Conservation (phyloP, 2,329 filamentous ascomycete species). For the Byssothecium circinans region DNA sequence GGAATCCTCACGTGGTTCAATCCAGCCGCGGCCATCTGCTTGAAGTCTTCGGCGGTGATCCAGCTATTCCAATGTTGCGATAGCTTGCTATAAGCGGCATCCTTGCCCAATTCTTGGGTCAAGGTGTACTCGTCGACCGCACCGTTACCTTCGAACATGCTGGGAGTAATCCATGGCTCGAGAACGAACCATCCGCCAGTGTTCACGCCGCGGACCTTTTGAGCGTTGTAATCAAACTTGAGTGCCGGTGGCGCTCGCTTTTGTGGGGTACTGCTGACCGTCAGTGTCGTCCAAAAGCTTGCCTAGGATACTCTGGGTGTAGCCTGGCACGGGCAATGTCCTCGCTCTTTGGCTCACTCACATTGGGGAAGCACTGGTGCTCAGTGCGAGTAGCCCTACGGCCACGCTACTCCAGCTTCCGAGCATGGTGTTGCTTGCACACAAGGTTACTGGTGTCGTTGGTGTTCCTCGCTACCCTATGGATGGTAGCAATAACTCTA, state of each 20-base stretch:
- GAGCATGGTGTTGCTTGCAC: conserved; percentile 25
- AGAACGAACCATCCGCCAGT: conserved; percentile 66
- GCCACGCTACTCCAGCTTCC: conserved; percentile 28
- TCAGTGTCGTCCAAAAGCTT: conserved; percentile 8
- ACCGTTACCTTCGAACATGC: conserved; percentile 57
- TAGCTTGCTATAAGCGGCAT: conserved; percentile 52
- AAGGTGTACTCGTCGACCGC: conserved; percentile 63
- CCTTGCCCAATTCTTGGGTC: conserved; percentile 52
- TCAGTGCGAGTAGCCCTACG: conserved; percentile 34
- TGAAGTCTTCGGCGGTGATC: conserved; percentile 59
- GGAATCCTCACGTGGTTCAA: conserved; percentile 68
- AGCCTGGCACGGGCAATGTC: background rate
- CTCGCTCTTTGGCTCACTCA: conserved; percentile 13
- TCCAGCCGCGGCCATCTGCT: conserved; percentile 57
- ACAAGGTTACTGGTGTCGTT: conserved; percentile 7
- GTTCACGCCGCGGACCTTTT: conserved; percentile 66
- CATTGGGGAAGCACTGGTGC: conserved; percentile 36
- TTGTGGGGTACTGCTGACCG: conserved; percentile 18
- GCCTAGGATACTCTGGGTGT: too few species aligned
- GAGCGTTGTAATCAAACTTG: conserved; percentile 55
- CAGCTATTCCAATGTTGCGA: conserved; percentile 62
- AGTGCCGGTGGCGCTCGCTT: conserved; percentile 40
- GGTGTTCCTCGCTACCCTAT: conserved; percentile 9
- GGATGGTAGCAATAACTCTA: conserved; percentile 13
- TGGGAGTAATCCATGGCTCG: conserved; percentile 67